Base-by-base conservation (phyloP, 345 rosid species). In the Citrus mangshanensis region DNA sequence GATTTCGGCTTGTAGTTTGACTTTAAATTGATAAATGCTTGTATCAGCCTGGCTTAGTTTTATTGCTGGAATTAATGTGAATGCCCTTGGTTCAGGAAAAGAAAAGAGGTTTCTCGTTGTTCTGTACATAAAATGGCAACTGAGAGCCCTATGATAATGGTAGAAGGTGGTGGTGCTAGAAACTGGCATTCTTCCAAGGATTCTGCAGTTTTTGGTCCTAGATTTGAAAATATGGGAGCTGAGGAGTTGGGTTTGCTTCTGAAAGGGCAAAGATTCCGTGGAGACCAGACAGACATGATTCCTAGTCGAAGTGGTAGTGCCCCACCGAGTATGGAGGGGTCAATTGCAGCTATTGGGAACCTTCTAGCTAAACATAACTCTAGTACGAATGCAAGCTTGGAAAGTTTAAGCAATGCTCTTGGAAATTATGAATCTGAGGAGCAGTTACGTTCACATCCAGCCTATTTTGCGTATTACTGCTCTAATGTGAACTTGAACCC, bases 301-400 rank as follows among this genome's bases (percentile, higher is more conserved):
- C 97, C 97, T 32, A 92, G 86, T 91, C 88, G 98, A 83, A 95
- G 98, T 78, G 98, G 97, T 22, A 95, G 98, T 69, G 98, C 98
- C 12, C 98, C 98, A 7, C 98, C 98, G 64, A 95, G 93, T 75
- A 92, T 95, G 94, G 98, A 95, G 88, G 98, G 98, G 54, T 95
- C 98, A 58, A 85, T 92, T 85, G 90, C 97, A 75, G 93, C 98
- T 74, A 78, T 93, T 77, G 92, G 91, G 64, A 88, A 87, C 78
- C 90, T 93, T 74, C 86, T 93, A 80, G 88, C 91, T 70, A 92
- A 87, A 77, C 88, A 92, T 37, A 91, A 87, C 79, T 80, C 82
- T 78, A 81, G 81, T 83, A 54, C 76, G 74, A 82, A 78, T 62
- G 78, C 83, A 51, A 87, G 85, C 86, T 77, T 91, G 80, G 91